Percentiles rank a stretch among this genome's conserved stretches.
Conservation (phyloP, 306 rosid genomes). For the Lagenaria siceraria region DNA sequence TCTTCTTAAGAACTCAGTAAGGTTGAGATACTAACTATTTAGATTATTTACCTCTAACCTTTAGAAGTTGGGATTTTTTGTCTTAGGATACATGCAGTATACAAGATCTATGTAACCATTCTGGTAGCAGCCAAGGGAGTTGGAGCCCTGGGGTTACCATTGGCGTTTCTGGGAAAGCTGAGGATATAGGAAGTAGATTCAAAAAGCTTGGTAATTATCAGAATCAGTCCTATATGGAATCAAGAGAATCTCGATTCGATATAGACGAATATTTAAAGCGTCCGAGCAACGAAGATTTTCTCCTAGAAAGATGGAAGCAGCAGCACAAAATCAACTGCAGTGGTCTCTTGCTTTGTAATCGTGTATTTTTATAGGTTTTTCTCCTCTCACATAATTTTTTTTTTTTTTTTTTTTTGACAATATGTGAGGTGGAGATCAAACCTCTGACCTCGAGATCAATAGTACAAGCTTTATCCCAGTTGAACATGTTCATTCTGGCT, state of each 20-base stretch:
- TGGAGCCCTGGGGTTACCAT: constrained; percentile 55
- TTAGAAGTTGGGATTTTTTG: constrained; percentile 7
- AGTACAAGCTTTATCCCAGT: too few species aligned
- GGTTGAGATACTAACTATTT: too few species aligned
- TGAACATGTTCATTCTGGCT: too few species aligned
- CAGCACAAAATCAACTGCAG: constrained; percentile 53
- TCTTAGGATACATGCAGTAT: constrained; percentile 28
- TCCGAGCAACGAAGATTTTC: constrained; percentile 47
- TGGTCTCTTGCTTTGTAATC: constrained; percentile 46
- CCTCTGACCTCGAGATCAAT: too few species aligned
- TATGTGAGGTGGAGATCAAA: too few species aligned
- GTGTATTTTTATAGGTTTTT: constrained; percentile 29
- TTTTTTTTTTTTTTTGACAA: too few species aligned
- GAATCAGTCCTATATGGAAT: constrained; percentile 22
- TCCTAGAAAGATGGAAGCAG: constrained; percentile 55
- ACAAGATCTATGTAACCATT: constrained; percentile 28
- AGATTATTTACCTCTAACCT: not conserved
- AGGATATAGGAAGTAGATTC: constrained; percentile 25
- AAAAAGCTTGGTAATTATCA: constrained; percentile 19
- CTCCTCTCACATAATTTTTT: too few species aligned
- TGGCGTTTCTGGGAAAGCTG: constrained; percentile 31
- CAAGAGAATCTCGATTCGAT: constrained; percentile 34
- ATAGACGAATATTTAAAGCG: constrained; percentile 55
- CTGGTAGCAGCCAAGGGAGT: constrained; percentile 78
- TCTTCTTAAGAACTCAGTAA: too few species aligned